Evolutionary conservation across 768 basidiomycete genomes (phyloP), one percentile per base, ranked within the genome.

Genomic region (Hygrocybe punicea): DNA sequence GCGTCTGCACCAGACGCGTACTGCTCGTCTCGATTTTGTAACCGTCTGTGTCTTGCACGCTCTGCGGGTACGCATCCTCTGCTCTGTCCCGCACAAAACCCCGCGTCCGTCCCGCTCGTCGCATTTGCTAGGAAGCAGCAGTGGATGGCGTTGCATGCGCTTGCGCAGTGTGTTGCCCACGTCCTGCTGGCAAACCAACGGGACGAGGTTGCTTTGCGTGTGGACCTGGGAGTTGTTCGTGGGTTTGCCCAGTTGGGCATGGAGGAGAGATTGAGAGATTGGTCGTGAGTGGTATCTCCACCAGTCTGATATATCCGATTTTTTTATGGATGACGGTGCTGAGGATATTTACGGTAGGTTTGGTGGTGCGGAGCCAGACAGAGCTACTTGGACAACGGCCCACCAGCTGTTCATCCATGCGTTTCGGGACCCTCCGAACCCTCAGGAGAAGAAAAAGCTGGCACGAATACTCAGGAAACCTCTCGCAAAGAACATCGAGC

Each of bases 101-200:
- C 89, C 0, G 83, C 82, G 6, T 81, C 81, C 4, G 69, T 75
- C 3, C 79, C 84, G 0, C 78, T 94, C 3, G 62, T 91, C 14
- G 74, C 75, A 44, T 85, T 83, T 61, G 84, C 84, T 11, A 76
- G 83, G 51, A 72, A 78, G n/a, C 70, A 76, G 9, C 70, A 83
- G 53, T 91, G 89, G 86, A 82, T 91, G 79, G 86, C 84, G 5
- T 69, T 93, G 14, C 85, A 91, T 62, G 90, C 90, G 1, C 78
- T 90, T 29, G 73, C 82, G 1, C 84, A 86, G 53, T 83, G 82
- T 60, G 82, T 89, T 0, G 84, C 85, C 44, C 74, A 82, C 19
- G 69, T 91, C 13, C 69, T 92, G 33, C 73, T 86, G 17, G 76
- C 83, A 0, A 72, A 75, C 39, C 83, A 79, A 57, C 63, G 81